Base-by-base conservation (phyloP, 495 filamentous ascomycete genomes). In the Neurospora africana region DNA sequence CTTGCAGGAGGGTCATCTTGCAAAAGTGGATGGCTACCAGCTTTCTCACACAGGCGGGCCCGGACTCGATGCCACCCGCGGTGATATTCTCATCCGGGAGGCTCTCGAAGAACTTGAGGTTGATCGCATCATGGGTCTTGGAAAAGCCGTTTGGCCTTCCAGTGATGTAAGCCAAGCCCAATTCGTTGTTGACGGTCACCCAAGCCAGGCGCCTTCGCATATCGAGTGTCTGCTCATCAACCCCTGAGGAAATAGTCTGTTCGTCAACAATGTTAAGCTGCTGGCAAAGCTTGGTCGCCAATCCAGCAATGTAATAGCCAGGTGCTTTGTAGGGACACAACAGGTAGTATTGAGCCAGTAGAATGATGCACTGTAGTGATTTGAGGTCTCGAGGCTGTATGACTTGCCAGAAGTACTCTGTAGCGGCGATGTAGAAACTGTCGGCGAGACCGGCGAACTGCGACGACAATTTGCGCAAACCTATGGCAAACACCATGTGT, bases 301-400 rank as follows among this genome's bases (percentile, higher is more conserved):
- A 87, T 15, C 95, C 95, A 53, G 96, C 88, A 39, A 98, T 88
- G 84, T 96, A 97, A 79, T 97, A 98, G 21, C 88, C 90, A 23
- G 95, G 92, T 30, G 93, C 96, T 67, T 93, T 84, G 0, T 94
- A 97, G 4, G 95, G 94, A 4, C 94, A 97, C 44, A 97, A 81
- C 43, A 97, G 84, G 11, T 95, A 97, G 82, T 98, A 98, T 77
- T 95, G 92, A 23, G 89, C 93, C 80, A 97, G 93, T 15, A 98
- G 79, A 1, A 91, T 86, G 61, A 97, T 87, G 74, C 94, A 97
- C 80, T 98, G 95, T n/a, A 98, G 82, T 0, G 95, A 94, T 76
- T 88, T 91, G 19, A 97, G 78, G 76, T 97, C 91, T 86, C 94
- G 96, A 17, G 88, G 87, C 72, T 89, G 87, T 43, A 97, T 84